phyloP scores from a whole-genome alignment of 371 early-diverging fungal genomes.

The Rhizomucor pusillus region DNA sequence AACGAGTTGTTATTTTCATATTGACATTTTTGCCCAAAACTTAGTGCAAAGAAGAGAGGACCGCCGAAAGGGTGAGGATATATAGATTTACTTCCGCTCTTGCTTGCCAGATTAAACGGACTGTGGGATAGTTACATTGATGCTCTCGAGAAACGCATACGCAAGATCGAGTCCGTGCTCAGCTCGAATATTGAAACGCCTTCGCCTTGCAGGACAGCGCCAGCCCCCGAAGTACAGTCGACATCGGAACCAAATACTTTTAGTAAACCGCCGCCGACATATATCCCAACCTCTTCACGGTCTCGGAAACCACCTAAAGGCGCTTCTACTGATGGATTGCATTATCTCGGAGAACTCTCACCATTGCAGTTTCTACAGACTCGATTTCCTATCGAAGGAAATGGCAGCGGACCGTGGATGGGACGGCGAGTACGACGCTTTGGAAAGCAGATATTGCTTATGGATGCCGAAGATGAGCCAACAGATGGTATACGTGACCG shows the following conservation, averaged over 20 bases:
- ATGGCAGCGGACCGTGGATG: neutral
- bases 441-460: constrained; percentile 1
- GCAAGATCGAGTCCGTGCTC: constrained; percentile 27
- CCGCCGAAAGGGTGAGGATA: constrained; percentile 32
- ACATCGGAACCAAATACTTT: neutral
- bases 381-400: constrained; percentile 29
- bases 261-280: neutral
- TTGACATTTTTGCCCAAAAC: neutral
- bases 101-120: too few relatives aligned
- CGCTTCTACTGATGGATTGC: constrained; percentile 25
- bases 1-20: too few relatives aligned
- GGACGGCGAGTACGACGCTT: constrained; percentile 1
- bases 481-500: neutral
- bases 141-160: constrained; percentile 43
- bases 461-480: neutral
- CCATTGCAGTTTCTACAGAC: constrained; percentile 38
- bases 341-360: constrained; percentile 41
- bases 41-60: constrained; percentile 31
- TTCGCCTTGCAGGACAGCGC: too few relatives aligned
- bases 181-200: neutral
- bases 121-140: constrained; percentile 33
- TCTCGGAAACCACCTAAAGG: constrained; percentile 5
- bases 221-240: neutral
- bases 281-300: constrained; percentile 2
- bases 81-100: too few relatives aligned